Percentiles rank a stretch among this genome's conserved stretches.
Conservation (phyloP, 345 rosid genomes). For the Pseudoturritis turrita region DNA sequence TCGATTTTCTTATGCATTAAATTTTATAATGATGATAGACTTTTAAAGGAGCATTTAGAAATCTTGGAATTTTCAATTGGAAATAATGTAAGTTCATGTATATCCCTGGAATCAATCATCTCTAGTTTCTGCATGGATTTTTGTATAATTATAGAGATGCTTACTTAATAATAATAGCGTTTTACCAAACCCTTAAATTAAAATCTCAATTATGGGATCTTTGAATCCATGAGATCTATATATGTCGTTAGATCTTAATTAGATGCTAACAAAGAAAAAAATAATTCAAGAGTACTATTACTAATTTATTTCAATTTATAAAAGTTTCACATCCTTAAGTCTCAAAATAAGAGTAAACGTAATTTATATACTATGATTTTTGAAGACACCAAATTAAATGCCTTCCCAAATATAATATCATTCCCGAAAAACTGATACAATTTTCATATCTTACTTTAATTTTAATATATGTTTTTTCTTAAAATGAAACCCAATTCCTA, state of each 20-base stretch:
- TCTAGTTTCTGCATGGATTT: not conserved
- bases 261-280: too few relatives aligned
- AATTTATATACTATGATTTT: not conserved
- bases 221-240: not conserved
- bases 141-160: slow-evolving; percentile 3
- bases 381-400: too few relatives aligned
- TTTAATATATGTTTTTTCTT: not conserved
- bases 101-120: slow-evolving; percentile 7
- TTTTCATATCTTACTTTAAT: not conserved
- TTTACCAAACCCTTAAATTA: not conserved
- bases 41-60: not conserved
- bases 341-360: not conserved
- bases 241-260: not conserved
- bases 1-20: not conserved
- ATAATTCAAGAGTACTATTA: not conserved
- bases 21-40: slow-evolving; percentile 1
- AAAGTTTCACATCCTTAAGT: not conserved
- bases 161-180: not conserved
- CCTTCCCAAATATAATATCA: too few relatives aligned
- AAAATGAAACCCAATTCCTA: not conserved
- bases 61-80: slow-evolving; percentile 8
- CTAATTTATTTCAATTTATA: not conserved
- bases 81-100: slow-evolving; percentile 21
- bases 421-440: too few relatives aligned
- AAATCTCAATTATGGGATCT: not conserved